Percentiles rank a stretch among this genome's conserved stretches.
Conservation (phyloP, 345 rosid genomes). For the Hibiscus syriacus region DNA sequence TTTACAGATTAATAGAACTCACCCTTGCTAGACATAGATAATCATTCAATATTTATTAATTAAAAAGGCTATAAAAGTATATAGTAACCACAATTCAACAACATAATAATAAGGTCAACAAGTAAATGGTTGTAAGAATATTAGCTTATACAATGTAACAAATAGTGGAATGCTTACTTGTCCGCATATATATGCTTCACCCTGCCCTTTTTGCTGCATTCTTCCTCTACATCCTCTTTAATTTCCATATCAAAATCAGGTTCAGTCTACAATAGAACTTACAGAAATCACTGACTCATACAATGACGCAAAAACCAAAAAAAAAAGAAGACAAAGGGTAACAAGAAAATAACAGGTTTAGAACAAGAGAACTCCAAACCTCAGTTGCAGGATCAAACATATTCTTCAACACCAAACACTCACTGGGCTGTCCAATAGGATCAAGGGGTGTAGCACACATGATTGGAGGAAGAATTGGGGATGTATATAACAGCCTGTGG, state of each 20-base stretch:
- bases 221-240: slow-evolving; percentile 67
- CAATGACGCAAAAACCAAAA: neutral
- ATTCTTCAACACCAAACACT: too few species aligned
- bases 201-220: too few species aligned
- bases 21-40: neutral
- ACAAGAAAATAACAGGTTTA: neutral
- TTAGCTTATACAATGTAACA: neutral
- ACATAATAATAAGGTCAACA: neutral
- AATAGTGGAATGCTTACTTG: too few species aligned
- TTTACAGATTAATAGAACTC: neutral
- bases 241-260: slow-evolving; percentile 75
- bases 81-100: neutral
- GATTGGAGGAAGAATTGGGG: too few species aligned
- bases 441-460: too few species aligned
- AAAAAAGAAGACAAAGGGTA: neutral
- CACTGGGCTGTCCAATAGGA: too few species aligned
- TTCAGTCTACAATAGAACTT: slow-evolving; percentile 36
- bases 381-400: slow-evolving; percentile 59
- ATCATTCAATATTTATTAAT: neutral
- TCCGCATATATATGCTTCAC: too few species aligned
- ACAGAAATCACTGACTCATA: too few species aligned
- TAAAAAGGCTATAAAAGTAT: neutral
- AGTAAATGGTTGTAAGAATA: neutral
- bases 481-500: too few species aligned
- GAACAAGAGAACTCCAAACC: slow-evolving; percentile 31